Evolutionary conservation across 2,329 filamentous ascomycete species (phyloP), one percentile per base, ranked within the genome.

Genomic region (Kalmusia sp.): DNA sequence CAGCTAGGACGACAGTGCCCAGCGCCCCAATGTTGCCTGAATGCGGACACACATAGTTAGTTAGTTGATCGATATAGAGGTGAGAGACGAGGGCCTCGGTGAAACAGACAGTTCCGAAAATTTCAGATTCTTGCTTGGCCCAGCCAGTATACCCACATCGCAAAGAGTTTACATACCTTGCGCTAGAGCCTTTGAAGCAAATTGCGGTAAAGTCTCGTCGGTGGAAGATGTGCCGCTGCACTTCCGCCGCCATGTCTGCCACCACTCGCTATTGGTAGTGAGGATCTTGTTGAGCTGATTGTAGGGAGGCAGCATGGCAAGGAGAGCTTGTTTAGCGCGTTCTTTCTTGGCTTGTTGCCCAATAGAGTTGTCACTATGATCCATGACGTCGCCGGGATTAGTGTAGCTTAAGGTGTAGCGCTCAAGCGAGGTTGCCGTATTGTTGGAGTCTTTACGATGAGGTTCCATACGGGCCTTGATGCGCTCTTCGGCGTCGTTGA

Each of bases 101-200:
- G n/a, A n/a, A n/a, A n/a, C n/a, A n/a, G n/a, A n/a, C n/a, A n/a
- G n/a, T n/a, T n/a, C n/a, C n/a, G n/a, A n/a, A n/a, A n/a, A n/a
- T n/a, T n/a, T n/a, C n/a, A n/a, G n/a, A n/a, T n/a, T n/a, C n/a
- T n/a, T n/a, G n/a, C n/a, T n/a, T n/a, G n/a, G n/a, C n/a, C n/a
- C n/a, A n/a, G n/a, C n/a, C n/a, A n/a, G n/a, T n/a, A n/a, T n/a
- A n/a, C n/a, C n/a, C n/a, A n/a, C n/a, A n/a, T n/a, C n/a, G n/a
- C n/a, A n/a, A n/a, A n/a, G n/a, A n/a, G n/a, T n/a, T n/a, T n/a
- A n/a, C n/a, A n/a, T n/a, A n/a, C n/a, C n/a, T n/a, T n/a, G n/a
- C 63, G 55, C 77, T 66, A 62, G 78, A 72, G 55, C 82, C 70
- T 61, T 76, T 53, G 50, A 79, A 63, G 68, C 79, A 77, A 57